Base-by-base conservation (phyloP, 148 eudicot species). In the Vaccinium myrtillus region DNA sequence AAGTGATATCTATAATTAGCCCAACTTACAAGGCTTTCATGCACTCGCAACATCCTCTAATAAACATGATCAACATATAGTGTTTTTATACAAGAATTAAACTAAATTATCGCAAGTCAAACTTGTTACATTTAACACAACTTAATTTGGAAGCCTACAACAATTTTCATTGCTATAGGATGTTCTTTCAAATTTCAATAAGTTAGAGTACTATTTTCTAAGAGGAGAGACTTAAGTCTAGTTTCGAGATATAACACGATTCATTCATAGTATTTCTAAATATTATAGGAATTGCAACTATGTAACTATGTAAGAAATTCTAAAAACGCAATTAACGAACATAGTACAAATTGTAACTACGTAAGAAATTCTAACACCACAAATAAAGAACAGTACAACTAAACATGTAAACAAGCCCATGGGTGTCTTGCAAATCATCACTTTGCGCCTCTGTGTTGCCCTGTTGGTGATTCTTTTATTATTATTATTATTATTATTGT, bases 351-450 rank as follows among this genome's bases (percentile, higher is more conserved):
- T 39, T 2, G 54, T 51, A 39, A 9, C 12, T 51, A 51, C 1
- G 54, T 51, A 51, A 51, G 54, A 51, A 51, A 51, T 8, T 51
- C n/a, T 12, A 51, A 69, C 74, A 27, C 27, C 36, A 1, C 12
- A 69, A 69, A 69, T 69, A 16, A 27, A 69, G 7, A 65, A 23
- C 32, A 18, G 18, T n/a, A n/a, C 30, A 12, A 69, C 4, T 5
- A 69, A 6, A 14, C 36, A 58, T n/a, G 23, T 18, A 59, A 14
- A 16, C 59, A 16, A 3, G 4, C 87, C 85, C 88, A 36, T 82
- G 46, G 46, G 21, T 15, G 67, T 39, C 81, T 70, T 76, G 51
- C 43, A 23, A 81, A 85, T 86, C 56, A 82, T 86, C 84, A 82
- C 56, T 78, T 77, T 49, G 70, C 15, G 63, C 63, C 80, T 61